These are phyloP conservation scores for Rhodotorula paludigena DNA, from an alignment of 768 basidiomycete genomes.

Conservation along the genomic window DNA sequence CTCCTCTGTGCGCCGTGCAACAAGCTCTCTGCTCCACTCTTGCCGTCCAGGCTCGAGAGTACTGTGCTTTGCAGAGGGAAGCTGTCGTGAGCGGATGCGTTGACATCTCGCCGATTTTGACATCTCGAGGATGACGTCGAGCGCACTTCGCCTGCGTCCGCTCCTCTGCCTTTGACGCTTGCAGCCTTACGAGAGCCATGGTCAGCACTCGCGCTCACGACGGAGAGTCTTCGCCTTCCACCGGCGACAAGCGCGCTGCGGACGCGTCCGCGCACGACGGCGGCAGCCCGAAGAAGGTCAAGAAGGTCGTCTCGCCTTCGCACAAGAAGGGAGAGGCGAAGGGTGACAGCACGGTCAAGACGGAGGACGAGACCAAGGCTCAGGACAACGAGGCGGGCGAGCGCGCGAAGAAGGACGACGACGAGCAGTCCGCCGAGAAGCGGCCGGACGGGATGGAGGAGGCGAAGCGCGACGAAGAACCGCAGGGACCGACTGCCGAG, in stretches of 20 bases:
- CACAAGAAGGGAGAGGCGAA: conserved; percentile 14
- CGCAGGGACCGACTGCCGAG: conserved; percentile 1
- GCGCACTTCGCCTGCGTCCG: background rate
- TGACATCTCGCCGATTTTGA: too few relatives aligned
- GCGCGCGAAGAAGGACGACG: too few relatives aligned
- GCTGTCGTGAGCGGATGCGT: too few relatives aligned
- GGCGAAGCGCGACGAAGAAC: conserved; percentile 3
- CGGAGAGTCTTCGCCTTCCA: background rate
- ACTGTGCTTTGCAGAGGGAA: too few relatives aligned
- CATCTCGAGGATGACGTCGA: too few relatives aligned
- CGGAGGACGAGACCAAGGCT: conserved; percentile 4
- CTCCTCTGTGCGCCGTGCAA: too few relatives aligned
- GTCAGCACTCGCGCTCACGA: conserved; percentile 26
- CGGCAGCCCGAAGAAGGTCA: conserved; percentile 18
- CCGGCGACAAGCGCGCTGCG: conserved; percentile 26
- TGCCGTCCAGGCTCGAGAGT: too few relatives aligned
- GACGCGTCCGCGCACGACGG: background rate
- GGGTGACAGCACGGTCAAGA: background rate
- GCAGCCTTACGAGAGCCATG: background rate
- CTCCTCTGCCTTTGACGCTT: background rate
- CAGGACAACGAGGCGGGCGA: too few relatives aligned
- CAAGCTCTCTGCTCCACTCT: too few relatives aligned
- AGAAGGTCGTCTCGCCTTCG: conserved; percentile 4
- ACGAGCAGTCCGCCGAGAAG: background rate
- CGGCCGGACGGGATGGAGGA: conserved; percentile 6